phyloP scores from a whole-genome alignment of 805 yeast genomes.

The Spathaspora hagerdaliae region DNA sequence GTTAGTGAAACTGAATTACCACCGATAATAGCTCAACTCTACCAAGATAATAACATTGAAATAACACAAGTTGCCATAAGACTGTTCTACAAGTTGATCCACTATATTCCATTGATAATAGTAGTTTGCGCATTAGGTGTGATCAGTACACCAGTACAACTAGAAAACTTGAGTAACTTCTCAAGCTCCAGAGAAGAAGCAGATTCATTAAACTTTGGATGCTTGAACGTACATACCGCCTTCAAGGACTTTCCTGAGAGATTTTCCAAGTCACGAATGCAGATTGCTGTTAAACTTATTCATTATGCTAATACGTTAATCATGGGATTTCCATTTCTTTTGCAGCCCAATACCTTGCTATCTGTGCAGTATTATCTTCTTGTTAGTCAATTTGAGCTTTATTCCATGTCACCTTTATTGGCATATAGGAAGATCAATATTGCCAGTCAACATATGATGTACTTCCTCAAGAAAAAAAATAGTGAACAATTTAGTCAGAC shows the following conservation, averaged over 20 bases:
- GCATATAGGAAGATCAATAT: slow-evolving; percentile 21
- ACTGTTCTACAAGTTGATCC: slow-evolving; percentile 17
- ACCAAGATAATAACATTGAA: slow-evolving; percentile 12
- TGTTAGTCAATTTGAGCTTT: slow-evolving; percentile 24
- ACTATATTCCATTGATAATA: slow-evolving; percentile 21
- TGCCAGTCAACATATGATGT: slow-evolving; percentile 30
- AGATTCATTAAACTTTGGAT: slow-evolving; percentile 14
- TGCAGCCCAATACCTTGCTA: slow-evolving; percentile 12
- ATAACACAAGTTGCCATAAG: slow-evolving; percentile 16
- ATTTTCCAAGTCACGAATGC: slow-evolving; percentile 15
- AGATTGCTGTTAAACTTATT: slow-evolving; percentile 18
- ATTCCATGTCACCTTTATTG: slow-evolving; percentile 20
- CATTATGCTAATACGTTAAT: slow-evolving; percentile 19
- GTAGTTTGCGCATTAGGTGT: slow-evolving; percentile 31
- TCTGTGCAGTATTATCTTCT: slow-evolving; percentile 18
- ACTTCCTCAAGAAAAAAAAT: slow-evolving; percentile 18
- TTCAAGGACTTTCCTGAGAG: slow-evolving; percentile 7
- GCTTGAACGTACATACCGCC: slow-evolving; percentile 10
- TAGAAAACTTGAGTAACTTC: slow-evolving; percentile 29
- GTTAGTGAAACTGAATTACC: slow-evolving; percentile 4
- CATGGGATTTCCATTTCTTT: slow-evolving; percentile 17
- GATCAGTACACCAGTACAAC: slow-evolving; percentile 25
- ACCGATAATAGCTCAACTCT: slow-evolving; percentile 7
- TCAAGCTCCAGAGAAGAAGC: slow-evolving; percentile 26
- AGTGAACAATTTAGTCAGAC: slow-evolving; percentile 3